Conservation (phyloP, 306 rosid species). For the Malus fusca region DNA sequence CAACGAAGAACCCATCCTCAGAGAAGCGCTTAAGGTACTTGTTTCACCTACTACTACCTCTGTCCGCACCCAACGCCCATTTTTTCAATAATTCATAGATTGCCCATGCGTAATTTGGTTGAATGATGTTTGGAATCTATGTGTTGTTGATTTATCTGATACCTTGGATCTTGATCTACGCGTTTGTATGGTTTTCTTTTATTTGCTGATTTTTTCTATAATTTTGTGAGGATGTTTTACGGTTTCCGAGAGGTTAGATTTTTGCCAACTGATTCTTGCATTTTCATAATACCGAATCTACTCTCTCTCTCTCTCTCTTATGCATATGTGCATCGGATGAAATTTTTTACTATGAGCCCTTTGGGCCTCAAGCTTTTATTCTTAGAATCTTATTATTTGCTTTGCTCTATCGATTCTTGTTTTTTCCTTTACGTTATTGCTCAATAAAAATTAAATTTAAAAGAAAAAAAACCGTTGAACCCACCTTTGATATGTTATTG, state of each 20-base stretch:
- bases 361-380: not conserved
- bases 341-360: not conserved
- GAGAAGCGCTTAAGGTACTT: constrained; percentile 70
- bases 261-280: not conserved
- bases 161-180: not conserved
- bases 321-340: not conserved
- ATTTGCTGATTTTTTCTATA: not conserved
- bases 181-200: not conserved
- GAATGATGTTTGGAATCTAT: not conserved
- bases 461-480: too few relatives aligned
- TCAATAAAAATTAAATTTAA: too few relatives aligned
- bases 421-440: too few relatives aligned
- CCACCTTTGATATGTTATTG: not conserved
- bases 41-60: not conserved
- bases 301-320: too few relatives aligned
- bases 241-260: not conserved
- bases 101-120: not conserved
- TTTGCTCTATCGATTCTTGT: too few relatives aligned
- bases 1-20: constrained; percentile 48
- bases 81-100: not conserved
- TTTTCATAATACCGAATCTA: not conserved
- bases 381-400: not conserved
- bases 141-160: not conserved
- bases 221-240: not conserved
- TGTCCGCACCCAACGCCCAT: not conserved